These are phyloP conservation scores for Metschnikowia colocasiae DNA, from an alignment of 805 yeast species.

Conservation along the genomic window DNA sequence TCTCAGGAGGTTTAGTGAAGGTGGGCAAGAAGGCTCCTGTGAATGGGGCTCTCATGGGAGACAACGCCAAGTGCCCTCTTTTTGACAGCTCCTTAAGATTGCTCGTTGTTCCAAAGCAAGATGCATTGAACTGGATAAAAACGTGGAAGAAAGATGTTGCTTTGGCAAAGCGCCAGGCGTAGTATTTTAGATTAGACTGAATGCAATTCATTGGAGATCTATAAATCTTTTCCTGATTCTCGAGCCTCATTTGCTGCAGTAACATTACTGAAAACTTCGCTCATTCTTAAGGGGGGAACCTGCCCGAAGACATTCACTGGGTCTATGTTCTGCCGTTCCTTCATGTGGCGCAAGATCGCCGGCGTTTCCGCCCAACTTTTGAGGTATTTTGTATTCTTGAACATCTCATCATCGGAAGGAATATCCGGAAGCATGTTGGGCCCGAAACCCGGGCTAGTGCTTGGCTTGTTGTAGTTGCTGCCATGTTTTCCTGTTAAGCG, in stretches of 20 bases:
- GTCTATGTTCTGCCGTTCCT: conserved; percentile 41
- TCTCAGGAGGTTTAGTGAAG: conserved; percentile 78
- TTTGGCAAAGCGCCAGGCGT: conserved; percentile 37
- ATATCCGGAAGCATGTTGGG: conserved; percentile 36
- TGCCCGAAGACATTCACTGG: conserved; percentile 74
- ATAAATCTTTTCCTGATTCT: neutral
- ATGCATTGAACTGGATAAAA: conserved; percentile 60
- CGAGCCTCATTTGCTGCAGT: neutral
- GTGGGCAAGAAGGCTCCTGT: conserved; percentile 74
- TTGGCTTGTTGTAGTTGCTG: conserved; percentile 7
- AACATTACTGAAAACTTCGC: conserved; percentile 46
- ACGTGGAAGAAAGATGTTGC: conserved; percentile 64
- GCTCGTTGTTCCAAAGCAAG: conserved; percentile 74
- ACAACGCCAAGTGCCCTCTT: conserved; percentile 65
- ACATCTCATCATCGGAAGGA: conserved; percentile 37
- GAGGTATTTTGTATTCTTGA: conserved; percentile 12
- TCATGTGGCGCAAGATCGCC: conserved; percentile 26
- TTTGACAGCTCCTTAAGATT: conserved; percentile 71
- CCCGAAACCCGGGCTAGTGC: conserved; percentile 16
- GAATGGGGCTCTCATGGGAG: conserved; percentile 58
- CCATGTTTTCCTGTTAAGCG: neutral
- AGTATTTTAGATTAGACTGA: neutral
- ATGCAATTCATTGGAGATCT: neutral
- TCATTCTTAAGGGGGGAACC: conserved; percentile 63
- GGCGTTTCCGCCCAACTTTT: conserved; percentile 40